Evolutionary conservation across 2,329 filamentous ascomycete genomes (phyloP).

Genomic region (Plectosphaerella sp.): DNA sequence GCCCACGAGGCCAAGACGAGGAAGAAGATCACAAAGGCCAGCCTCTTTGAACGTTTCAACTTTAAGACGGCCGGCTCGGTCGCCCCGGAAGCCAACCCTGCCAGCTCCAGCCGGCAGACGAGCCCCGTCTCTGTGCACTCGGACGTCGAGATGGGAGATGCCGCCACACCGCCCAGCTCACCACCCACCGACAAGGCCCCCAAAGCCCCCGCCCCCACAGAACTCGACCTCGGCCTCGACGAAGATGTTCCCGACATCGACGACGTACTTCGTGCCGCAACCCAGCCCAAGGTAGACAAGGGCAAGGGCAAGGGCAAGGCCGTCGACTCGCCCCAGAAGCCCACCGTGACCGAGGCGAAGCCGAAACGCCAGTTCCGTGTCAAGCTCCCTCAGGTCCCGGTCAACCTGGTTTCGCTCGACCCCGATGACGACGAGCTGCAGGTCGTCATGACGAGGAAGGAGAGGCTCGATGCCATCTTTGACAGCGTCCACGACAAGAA

Average conservation of each 20-base stretch:
- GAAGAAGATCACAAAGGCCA: conserved; percentile 83
- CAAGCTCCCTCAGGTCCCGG: conserved; percentile 36
- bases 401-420: conserved; percentile 34
- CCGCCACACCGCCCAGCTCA: conserved; percentile 34
- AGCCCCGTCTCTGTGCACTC: conserved; percentile 42
- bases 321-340: conserved; percentile 1
- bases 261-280: conserved; percentile 23
- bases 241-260: conserved; percentile 33
- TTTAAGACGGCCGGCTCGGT: conserved; percentile 44
- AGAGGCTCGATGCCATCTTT: conserved; percentile 60
- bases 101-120: conserved; percentile 52
- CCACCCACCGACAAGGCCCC: conserved; percentile 3
- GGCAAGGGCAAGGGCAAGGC: conserved; percentile 54
- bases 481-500: conserved; percentile 62
- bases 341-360: conserved; percentile 18
- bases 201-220: conserved; percentile 1
- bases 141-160: conserved; percentile 51
- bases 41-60: conserved; percentile 81
- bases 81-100: conserved; percentile 25
- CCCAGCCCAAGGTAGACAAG: conserved; percentile 39
- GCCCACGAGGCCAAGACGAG: conserved; percentile 85
- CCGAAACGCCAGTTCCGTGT: conserved; percentile 46
- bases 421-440: conserved; percentile 64
- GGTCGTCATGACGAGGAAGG: conserved; percentile 46
- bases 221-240: conserved; percentile 15